Evolutionary conservation across 495 filamentous ascomycete species (phyloP).

Genomic region (Massariosphaeria phaeospora): DNA sequence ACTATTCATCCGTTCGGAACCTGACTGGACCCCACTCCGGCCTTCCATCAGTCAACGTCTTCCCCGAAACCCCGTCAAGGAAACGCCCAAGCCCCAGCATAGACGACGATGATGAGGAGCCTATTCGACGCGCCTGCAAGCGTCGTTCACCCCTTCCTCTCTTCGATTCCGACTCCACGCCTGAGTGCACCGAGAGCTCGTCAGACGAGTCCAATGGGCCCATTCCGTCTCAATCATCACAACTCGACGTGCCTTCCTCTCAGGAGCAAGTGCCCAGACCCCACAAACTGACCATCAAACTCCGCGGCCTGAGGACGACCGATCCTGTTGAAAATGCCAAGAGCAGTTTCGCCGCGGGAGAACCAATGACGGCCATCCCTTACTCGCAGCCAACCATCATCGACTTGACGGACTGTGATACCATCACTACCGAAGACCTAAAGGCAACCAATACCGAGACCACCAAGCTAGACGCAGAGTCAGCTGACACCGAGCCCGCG

Average conservation of each 20-base stretch:
- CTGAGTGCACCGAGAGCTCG: slow-evolving; percentile 14
- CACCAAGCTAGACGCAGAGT: no score
- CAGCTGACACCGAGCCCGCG: no score
- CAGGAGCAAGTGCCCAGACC: not conserved
- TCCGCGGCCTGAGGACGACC: slow-evolving; percentile 4
- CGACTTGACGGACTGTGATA: no score
- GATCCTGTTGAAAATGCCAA: not conserved
- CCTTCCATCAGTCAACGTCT: slow-evolving; percentile 44
- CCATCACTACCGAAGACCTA: no score
- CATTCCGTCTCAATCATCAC: not conserved
- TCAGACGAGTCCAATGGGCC: slow-evolving; percentile 19
- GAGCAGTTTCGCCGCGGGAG: not conserved
- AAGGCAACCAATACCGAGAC: no score
- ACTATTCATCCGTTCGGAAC: slow-evolving; percentile 70
- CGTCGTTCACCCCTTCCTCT: slow-evolving; percentile 18
- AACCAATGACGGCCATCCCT: not conserved
- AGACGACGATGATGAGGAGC: slow-evolving; percentile 18
- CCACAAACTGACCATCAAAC: slow-evolving; percentile 12
- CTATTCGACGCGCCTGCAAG: slow-evolving; percentile 5
- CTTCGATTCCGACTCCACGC: slow-evolving; percentile 18
- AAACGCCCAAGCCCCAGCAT: slow-evolving; percentile 18
- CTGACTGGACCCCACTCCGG: slow-evolving; percentile 57
- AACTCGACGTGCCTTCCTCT: not conserved
- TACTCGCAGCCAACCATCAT: no score
- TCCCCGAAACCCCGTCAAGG: slow-evolving; percentile 23